Base-by-base conservation (phyloP, 768 basidiomycete genomes). In the Austroboletus eburneus region DNA sequence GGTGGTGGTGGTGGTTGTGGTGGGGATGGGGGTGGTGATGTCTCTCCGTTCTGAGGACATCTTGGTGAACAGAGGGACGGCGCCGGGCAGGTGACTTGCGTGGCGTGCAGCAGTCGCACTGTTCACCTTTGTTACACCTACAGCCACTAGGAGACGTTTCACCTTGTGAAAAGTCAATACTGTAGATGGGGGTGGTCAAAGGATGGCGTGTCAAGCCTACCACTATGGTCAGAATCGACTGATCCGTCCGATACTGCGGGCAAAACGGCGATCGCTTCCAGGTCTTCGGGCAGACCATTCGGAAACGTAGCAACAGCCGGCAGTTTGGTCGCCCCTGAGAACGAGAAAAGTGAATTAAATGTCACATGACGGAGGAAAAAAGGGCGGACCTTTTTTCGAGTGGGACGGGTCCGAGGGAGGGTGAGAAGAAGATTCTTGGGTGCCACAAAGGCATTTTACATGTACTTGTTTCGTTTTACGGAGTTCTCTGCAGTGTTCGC, bases 261-360 rank as follows among this genome's bases (percentile, higher is more conserved):
- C 46, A 67, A 43, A 39, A 65, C 49, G 44, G 59, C 66, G 44
- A 66, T 55, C 73, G 80, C 76, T 74, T 77, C 82, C 71, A 84
- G 73, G 66, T 78, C 77, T 65, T 78, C 73, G 16, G 85, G 83
- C 33, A 90, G 74, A 69, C 87, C 87, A 59, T 83, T 71, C 51
- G 87, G 87, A 72, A 87, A 90, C 73, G 87, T 76, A 76, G 87
- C 85, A 71, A 77, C 70, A 59, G 78, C 77, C 58, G 79, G 75
- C 61, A 82, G 71, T 71, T 79, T 79, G 51, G 73, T 77, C 55
- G 68, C 70, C 58, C 76, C 85, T 85, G 40, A 32, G 46, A 37
- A 49, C 42, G 69, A 68, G 77, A 70, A 76, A 50, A 30, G 21
- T 17, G 43, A 46, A 16, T 2, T 0, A 5, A 50, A 42, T 48